Conservation (phyloP, 108 stramenopile species). For the Nitzschia sp. region DNA sequence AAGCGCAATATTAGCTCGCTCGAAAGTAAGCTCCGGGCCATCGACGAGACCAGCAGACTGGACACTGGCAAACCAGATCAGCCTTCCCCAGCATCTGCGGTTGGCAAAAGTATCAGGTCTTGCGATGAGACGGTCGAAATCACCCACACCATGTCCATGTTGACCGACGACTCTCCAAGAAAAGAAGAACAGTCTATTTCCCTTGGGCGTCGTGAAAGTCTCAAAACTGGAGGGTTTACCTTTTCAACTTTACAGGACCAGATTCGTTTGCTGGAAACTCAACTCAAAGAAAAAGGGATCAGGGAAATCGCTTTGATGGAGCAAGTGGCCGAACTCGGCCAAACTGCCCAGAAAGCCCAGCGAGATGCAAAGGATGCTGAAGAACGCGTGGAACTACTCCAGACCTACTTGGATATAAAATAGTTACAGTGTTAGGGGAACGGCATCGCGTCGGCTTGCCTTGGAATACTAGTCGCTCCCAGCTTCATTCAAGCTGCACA, state of each 20-base stretch:
- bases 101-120: neutral
- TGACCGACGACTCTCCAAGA: no score
- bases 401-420: neutral
- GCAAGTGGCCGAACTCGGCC: neutral
- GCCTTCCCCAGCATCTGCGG: neutral
- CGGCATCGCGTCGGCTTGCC: no score
- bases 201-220: no score
- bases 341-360: neutral
- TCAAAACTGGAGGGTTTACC: no score
- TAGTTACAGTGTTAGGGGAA: no score
- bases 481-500: no score
- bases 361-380: slow-evolving; percentile 4
- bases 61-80: neutral
- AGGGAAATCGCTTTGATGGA: neutral
- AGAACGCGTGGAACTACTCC: slow-evolving; percentile 1
- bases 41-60: no score
- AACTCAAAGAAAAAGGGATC: neutral
- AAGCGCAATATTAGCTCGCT: neutral
- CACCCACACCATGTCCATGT: neutral
- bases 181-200: no score
- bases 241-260: neutral
- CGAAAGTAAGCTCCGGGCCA: neutral
- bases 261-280: neutral
- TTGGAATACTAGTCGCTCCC: no score
- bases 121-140: neutral